Evolutionary conservation across 768 basidiomycete genomes (phyloP).

Genomic region (Termitomyces sp.): DNA sequence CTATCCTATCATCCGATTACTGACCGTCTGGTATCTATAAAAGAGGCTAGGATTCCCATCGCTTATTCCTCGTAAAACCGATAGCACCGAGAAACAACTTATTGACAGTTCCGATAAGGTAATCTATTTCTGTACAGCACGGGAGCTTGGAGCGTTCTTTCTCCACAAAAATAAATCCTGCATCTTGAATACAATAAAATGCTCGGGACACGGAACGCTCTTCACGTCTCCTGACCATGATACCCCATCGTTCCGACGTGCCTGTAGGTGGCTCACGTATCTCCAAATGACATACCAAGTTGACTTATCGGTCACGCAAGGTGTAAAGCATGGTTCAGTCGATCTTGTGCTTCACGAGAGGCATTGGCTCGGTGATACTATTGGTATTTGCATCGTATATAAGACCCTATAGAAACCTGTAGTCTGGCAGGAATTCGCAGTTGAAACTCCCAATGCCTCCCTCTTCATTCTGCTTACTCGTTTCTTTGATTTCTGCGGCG

Average conservation of each 20-base stretch:
- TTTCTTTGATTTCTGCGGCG: neutral
- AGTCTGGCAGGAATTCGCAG: neutral
- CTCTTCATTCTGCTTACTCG: neutral
- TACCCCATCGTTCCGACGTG: neutral
- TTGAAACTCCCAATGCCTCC: neutral
- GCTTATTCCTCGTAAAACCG: neutral
- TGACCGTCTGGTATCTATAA: slow-evolving; percentile 2
- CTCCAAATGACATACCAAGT: slow-evolving; percentile 5
- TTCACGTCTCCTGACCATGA: slow-evolving; percentile 5
- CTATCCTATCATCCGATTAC: slow-evolving; percentile 8
- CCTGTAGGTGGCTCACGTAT: neutral
- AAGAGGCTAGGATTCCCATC: slow-evolving; percentile 5
- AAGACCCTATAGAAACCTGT: neutral
- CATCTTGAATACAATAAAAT: neutral
- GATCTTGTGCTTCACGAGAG: slow-evolving; percentile 1
- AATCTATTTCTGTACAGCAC: neutral
- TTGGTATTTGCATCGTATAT: slow-evolving; percentile 4
- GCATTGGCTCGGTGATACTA: slow-evolving; percentile 7
- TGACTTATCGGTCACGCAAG: neutral
- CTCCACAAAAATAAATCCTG: neutral
- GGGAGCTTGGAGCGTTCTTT: neutral
- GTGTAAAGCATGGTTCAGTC: neutral
- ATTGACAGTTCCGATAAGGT: neutral
- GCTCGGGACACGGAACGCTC: neutral
- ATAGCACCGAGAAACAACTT: neutral